Conservation (phyloP, 768 basidiomycete species). For the Leucosporidium scottii region DNA sequence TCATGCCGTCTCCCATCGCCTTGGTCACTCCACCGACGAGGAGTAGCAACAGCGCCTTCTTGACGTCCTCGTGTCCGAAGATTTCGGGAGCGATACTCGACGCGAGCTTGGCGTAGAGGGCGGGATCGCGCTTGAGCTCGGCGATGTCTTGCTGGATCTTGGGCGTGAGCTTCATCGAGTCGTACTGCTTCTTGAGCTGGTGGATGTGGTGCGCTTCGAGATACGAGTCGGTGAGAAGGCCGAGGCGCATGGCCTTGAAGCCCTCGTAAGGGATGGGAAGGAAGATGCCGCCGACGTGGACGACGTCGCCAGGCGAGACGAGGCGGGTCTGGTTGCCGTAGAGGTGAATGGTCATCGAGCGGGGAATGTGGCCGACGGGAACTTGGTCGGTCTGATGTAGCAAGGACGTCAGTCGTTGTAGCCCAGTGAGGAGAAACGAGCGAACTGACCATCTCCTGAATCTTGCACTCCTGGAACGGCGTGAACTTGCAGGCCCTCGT, state of each 20-base stretch:
- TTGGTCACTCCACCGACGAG: slow-evolving; percentile 96
- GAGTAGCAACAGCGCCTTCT: slow-evolving; percentile 85
- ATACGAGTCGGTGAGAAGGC: slow-evolving; percentile 93
- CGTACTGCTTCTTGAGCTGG: slow-evolving; percentile 96
- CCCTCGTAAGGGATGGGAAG: slow-evolving; percentile 96
- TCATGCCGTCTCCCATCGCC: slow-evolving; percentile 93
- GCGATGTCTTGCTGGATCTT: slow-evolving; percentile 65
- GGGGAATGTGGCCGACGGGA: slow-evolving; percentile 96
- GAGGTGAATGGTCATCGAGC: slow-evolving; percentile 95
- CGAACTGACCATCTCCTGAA: slow-evolving; percentile 84
- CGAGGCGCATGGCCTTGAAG: slow-evolving; percentile 92
- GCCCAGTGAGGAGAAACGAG: background rate
- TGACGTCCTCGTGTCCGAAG: slow-evolving; percentile 93
- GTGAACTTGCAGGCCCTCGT: slow-evolving; percentile 93
- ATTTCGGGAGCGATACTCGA: slow-evolving; percentile 97
- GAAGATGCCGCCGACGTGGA: slow-evolving; percentile 92
- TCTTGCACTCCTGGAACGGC: slow-evolving; percentile 97
- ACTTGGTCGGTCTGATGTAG: slow-evolving; percentile 89
- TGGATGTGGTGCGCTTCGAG: slow-evolving; percentile 83
- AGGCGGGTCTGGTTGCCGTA: slow-evolving; percentile 79
- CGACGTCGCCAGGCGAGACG: slow-evolving; percentile 92
- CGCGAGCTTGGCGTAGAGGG: slow-evolving; percentile 74
- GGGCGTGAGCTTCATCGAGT: slow-evolving; percentile 84
- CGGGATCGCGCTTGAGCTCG: slow-evolving; percentile 61
- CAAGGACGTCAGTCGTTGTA: background rate